Evolutionary conservation across 179 eudicot species (phyloP), one percentile per base, ranked within the genome.

Genomic region (Drosera spatulata): DNA sequence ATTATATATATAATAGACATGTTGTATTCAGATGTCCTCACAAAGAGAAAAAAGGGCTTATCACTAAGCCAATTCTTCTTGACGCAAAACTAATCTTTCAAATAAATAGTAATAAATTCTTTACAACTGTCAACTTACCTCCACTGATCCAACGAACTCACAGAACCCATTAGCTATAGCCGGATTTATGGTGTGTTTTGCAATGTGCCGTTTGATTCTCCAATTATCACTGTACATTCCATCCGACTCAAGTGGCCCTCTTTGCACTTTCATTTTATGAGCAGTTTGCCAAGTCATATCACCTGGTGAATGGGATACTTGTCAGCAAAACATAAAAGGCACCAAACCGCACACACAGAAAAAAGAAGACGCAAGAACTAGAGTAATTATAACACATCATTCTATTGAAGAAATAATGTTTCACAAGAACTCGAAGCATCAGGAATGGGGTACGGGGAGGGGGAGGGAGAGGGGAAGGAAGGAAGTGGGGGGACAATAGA

Each of bases 251-350:
- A 82, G 69, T 39, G 81, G 60, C 55, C 96, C 95, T 78, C 96
- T 85, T 38, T 76, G 67, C 60, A 64, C 62, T 79, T 91, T 91
- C 96, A 91, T 91, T 75, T 91, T 91, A 75, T 88, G 87, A 7
- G 98, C 96, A 66, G 98, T 91, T 78, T 91, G 98, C 96, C 96
- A 91, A 8, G 98, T 85, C 75, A 55, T 63, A 91, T 85, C 59
- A 91, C 97, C 98, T 91, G 82, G 49, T 60, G 45, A 65, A 41
- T 46, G 64, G 14, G 37, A 55, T 13, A 15, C 10, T 22, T 22
- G 33, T 22, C 33, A 22, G 33, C 33, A 22, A 22, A 22, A 22
- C 33, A 22, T 22, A 22, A 22, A 22, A 22, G 0, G 33, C 33
- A 22, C 33, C 33, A 22, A 22, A 22, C 33, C 33, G 1, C 33